Percentiles rank a stretch among this genome's conserved stretches.
Evolutionary conservation across 2,329 filamentous ascomycete species (phyloP).

Genomic region (Xenoacremonium recifei): DNA sequence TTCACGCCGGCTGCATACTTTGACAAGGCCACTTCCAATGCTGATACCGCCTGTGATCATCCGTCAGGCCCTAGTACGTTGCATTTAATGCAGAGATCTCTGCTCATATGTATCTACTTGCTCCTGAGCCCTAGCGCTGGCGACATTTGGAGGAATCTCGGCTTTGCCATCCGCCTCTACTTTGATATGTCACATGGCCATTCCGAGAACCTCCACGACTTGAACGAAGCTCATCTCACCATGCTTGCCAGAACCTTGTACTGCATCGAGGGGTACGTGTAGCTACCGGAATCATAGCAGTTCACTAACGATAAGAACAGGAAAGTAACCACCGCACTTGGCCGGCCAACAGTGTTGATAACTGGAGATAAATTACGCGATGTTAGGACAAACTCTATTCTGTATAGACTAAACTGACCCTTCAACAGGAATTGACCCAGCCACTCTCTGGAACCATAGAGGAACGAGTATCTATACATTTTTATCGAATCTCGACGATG

Average conservation of each 20-base stretch:
- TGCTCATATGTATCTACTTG: slow-evolving; percentile 11
- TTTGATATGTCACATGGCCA: slow-evolving; percentile 14
- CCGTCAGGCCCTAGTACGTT: slow-evolving; percentile 5
- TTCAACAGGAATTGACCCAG: not conserved
- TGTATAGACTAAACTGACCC: not conserved
- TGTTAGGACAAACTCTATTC: no score
- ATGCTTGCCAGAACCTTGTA: slow-evolving; percentile 14
- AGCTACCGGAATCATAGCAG: not conserved
- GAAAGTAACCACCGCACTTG: slow-evolving; percentile 13
- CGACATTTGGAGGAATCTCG: slow-evolving; percentile 13
- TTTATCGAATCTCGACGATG: slow-evolving; percentile 9
- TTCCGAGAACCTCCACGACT: slow-evolving; percentile 11
- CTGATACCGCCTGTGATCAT: slow-evolving; percentile 5
- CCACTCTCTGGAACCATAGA: slow-evolving; percentile 3
- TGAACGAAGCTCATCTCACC: slow-evolving; percentile 7
- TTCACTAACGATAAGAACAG: slow-evolving; percentile 2
- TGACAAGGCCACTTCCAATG: not conserved
- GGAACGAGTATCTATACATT: slow-evolving; percentile 12
- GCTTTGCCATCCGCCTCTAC: slow-evolving; percentile 8
- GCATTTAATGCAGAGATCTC: slow-evolving; percentile 9
- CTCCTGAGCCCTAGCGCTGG: slow-evolving; percentile 12
- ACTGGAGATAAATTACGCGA: slow-evolving; percentile 13
- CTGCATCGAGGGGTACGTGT: slow-evolving; percentile 13
- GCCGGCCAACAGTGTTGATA: slow-evolving; percentile 10
- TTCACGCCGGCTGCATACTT: slow-evolving; percentile 2